A percentile compares a stretch with the other conserved stretches of the same genome.
These are phyloP conservation scores for Rhododendron mucronatum DNA, from an alignment of 148 eudicot species.

Conservation along the genomic window DNA sequence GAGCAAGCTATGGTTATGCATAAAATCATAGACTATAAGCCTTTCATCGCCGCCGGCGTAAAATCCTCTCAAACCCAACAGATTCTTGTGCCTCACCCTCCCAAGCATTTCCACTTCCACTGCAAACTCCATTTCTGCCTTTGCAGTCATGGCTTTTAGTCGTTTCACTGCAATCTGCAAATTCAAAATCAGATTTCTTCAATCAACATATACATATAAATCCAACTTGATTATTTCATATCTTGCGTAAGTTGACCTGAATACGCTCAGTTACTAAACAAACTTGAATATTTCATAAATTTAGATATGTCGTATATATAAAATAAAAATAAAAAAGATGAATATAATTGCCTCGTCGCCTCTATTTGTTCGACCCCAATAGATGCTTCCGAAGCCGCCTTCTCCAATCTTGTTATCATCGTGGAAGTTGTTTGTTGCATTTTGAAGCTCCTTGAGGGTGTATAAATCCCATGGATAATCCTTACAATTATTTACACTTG, in stretches of 20 bases:
- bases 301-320: too few relatives aligned
- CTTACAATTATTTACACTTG: conserved; percentile 16
- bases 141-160: conserved; percentile 34
- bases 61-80: conserved; percentile 40
- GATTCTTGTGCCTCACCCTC: conserved; percentile 45
- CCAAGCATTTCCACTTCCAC: conserved; percentile 49
- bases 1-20: conserved; percentile 44
- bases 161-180: conserved; percentile 46
- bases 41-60: conserved; percentile 47
- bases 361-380: conserved; percentile 44
- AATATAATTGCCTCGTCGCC: conserved; percentile 34
- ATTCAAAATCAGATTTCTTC: neutral
- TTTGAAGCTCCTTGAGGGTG: conserved; percentile 40
- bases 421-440: conserved; percentile 42
- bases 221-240: neutral
- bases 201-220: neutral
- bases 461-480: conserved; percentile 47
- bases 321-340: neutral
- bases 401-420: conserved; percentile 39
- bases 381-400: conserved; percentile 50
- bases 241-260: neutral
- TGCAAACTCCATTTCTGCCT: conserved; percentile 50
- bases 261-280: neutral
- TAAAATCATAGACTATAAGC: conserved; percentile 52
- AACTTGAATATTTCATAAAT: neutral